Percentiles rank a stretch among this genome's conserved stretches.
Evolutionary conservation across 208 protist species (phyloP).

Genomic region (Trypanosomatidae sp.): DNA sequence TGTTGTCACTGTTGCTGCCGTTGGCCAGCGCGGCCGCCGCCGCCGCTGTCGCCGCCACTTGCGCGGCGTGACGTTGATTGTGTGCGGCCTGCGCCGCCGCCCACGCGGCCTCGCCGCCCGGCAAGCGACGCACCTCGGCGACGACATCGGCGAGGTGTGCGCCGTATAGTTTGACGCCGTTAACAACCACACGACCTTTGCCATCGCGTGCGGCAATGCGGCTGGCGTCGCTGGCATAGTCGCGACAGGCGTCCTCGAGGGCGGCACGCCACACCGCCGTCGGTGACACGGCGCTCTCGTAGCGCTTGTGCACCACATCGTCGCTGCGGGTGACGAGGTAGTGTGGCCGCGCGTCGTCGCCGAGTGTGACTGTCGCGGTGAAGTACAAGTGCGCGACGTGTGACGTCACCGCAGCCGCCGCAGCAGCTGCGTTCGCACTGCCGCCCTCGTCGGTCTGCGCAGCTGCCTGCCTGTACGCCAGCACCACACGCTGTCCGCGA

Average conservation of each 20-base stretch:
- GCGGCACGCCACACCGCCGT: slow-evolving; percentile 36
- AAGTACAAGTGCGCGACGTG: slow-evolving; percentile 14
- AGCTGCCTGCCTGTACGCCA: too few relatives aligned
- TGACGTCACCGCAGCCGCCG: background rate
- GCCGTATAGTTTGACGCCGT: slow-evolving; percentile 21
- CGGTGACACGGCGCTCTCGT: slow-evolving; percentile 10
- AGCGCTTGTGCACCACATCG: slow-evolving; percentile 14
- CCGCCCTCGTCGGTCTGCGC: too few relatives aligned
- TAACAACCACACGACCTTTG: slow-evolving; percentile 5
- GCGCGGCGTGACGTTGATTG: too few relatives aligned
- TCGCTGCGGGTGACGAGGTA: slow-evolving; percentile 59
- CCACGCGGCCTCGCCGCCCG: slow-evolving; percentile 11
- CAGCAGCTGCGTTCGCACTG: background rate
- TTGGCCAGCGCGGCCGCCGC: too few relatives aligned
- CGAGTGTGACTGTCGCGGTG: slow-evolving; percentile 17
- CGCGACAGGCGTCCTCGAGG: slow-evolving; percentile 17
- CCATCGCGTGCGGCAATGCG: slow-evolving; percentile 1
- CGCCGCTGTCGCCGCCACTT: too few relatives aligned
- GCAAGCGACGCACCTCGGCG: slow-evolving; percentile 13
- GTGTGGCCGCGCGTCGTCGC: slow-evolving; percentile 3
- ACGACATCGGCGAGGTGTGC: slow-evolving; percentile 16
- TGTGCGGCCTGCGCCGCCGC: too few relatives aligned
- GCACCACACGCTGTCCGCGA: too few relatives aligned
- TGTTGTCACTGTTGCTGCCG: too few relatives aligned
- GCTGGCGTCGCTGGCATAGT: slow-evolving; percentile 23